Evolutionary conservation across 1,139 yeast genomes (phyloP).

Genomic region (Candida frijolesensis): DNA sequence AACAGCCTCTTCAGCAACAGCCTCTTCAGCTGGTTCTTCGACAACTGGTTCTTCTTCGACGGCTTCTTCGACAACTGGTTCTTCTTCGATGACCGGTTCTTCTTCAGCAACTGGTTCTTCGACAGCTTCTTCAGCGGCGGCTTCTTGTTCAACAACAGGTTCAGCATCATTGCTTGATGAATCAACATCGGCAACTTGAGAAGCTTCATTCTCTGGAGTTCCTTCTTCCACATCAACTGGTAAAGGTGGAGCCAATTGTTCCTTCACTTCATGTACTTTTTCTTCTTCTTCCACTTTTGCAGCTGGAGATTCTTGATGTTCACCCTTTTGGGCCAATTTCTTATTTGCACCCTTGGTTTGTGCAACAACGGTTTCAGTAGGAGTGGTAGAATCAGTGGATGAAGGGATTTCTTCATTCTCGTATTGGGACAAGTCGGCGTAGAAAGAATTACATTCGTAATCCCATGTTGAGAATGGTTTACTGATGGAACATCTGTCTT

Average conservation of each 20-base stretch:
- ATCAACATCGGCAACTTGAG: constrained; percentile 1
- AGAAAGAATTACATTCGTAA: constrained; percentile 72
- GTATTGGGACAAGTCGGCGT: constrained; percentile 32
- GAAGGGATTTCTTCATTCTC: constrained; percentile 14
- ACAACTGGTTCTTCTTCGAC: too few species aligned
- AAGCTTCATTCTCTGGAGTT: constrained; percentile 15
- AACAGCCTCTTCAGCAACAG: too few species aligned
- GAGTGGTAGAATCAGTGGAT: constrained; percentile 19
- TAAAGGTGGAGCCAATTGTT: constrained; percentile 27
- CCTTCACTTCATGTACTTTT: constrained; percentile 9
- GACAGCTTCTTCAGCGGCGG: background rate
- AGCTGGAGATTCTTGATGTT: constrained; percentile 14
- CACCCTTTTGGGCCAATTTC: constrained; percentile 13
- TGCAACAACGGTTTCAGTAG: constrained; percentile 15
- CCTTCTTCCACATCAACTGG: constrained; percentile 18
- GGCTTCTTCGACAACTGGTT: too few species aligned
- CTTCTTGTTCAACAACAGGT: constrained; percentile 5
- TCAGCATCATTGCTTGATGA: constrained; percentile 4
- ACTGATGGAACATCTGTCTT: constrained; percentile 59
- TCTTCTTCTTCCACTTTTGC: constrained; percentile 15
- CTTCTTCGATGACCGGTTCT: background rate
- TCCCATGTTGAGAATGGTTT: constrained; percentile 76
- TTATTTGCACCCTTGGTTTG: constrained; percentile 19
- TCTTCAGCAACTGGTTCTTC: background rate
- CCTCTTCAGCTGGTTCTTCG: too few species aligned